Conservation (phyloP, 2,329 filamentous ascomycete genomes). For the Biscogniauxia marginata region DNA sequence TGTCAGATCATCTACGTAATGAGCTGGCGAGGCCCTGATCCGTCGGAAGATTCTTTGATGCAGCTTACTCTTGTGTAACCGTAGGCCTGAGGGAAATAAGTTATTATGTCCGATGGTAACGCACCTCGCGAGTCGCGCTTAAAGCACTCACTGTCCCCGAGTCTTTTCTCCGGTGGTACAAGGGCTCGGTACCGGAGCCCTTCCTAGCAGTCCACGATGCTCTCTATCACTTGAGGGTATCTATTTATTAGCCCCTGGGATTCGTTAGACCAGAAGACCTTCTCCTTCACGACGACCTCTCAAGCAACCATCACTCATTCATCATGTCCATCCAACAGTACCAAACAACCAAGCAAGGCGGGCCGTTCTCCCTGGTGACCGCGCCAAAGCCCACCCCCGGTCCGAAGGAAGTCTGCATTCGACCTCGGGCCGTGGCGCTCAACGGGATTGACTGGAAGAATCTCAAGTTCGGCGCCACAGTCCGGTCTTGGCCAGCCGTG, state of each 20-base stretch:
- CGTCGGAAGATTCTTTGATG: not conserved
- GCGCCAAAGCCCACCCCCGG: conserved; percentile 24
- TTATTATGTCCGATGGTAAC: not conserved
- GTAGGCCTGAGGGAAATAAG: not conserved
- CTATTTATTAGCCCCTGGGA: not conserved
- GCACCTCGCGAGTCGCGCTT: not conserved
- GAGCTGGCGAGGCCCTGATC: too few species aligned
- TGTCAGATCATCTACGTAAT: too few species aligned
- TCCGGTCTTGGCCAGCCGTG: conserved; percentile 32
- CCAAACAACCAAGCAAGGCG: conserved; percentile 11
- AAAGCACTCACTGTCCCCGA: not conserved
- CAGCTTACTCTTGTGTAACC: not conserved
- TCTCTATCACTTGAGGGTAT: too few species aligned
- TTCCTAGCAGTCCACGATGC: too few species aligned
- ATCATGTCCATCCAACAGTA: conserved; percentile 15
- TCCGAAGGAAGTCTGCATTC: conserved; percentile 32
- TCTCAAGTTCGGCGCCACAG: conserved; percentile 26
- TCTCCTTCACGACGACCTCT: not conserved
- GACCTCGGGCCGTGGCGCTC: conserved; percentile 32
- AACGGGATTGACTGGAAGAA: conserved; percentile 37
- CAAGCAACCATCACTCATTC: not conserved
- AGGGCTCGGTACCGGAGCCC: too few species aligned
- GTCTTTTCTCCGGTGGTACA: not conserved
- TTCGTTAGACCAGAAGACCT: not conserved
- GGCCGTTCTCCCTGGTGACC: conserved; percentile 14